These are phyloP conservation scores for Cystobasidium pallidum DNA, from an alignment of 1,284 basidiomycete species.

Conservation along the genomic window DNA sequence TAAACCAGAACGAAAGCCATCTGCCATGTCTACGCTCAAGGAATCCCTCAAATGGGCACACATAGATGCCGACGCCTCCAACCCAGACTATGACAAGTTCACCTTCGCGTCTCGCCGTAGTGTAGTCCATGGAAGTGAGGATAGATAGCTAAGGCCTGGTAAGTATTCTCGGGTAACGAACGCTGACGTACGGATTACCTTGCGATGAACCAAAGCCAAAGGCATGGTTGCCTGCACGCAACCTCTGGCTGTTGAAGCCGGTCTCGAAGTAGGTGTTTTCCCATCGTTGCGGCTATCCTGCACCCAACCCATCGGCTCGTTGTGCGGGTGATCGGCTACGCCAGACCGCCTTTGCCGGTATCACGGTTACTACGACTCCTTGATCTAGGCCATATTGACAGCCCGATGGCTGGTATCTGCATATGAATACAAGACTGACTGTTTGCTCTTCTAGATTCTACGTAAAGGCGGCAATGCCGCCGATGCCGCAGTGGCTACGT, in stretches of 20 bases:
- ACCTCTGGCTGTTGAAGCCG: constrained; percentile 40
- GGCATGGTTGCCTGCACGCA: constrained; percentile 39
- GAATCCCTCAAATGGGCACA: constrained; percentile 40
- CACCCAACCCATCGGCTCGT: constrained; percentile 3
- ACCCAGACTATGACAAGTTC: constrained; percentile 37
- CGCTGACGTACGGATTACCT: background rate
- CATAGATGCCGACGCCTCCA: constrained; percentile 26
- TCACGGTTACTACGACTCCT: too few relatives aligned
- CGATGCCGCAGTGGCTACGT: constrained; percentile 44
- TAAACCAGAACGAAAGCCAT: background rate
- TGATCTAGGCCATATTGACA: too few relatives aligned
- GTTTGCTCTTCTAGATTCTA: background rate
- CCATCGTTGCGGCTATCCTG: too few relatives aligned
- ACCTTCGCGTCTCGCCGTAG: constrained; percentile 37
- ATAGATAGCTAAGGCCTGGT: too few relatives aligned
- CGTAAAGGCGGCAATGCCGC: constrained; percentile 44
- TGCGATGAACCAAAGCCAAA: constrained; percentile 22
- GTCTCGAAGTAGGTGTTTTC: constrained; percentile 38
- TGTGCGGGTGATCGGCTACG: constrained; percentile 10
- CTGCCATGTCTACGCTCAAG: constrained; percentile 31
- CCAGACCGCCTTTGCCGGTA: background rate
- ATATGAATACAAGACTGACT: background rate
- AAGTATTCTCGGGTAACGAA: background rate
- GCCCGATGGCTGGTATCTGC: too few relatives aligned
- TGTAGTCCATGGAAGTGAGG: constrained; percentile 38